Conservation (phyloP, 2,329 filamentous ascomycete species). For the Coniochaeta pulveracea region DNA sequence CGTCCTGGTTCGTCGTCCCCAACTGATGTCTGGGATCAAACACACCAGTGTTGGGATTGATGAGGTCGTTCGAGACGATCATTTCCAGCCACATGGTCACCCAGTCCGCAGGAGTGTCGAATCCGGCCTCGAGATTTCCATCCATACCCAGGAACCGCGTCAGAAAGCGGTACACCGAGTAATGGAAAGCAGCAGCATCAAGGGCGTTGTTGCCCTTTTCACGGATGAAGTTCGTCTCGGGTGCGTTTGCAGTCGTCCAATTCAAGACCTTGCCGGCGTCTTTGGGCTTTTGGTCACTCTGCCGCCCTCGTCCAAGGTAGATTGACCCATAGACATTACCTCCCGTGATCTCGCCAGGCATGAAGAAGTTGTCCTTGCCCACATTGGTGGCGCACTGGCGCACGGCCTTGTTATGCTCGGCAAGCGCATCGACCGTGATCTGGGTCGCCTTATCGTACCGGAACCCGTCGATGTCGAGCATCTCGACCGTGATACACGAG, state of each 20-base stretch:
- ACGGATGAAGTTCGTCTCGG: slow-evolving; percentile 37
- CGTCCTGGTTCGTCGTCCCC: slow-evolving; percentile 52
- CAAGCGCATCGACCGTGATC: slow-evolving; percentile 49
- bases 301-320: slow-evolving; percentile 50
- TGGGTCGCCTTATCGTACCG: slow-evolving; percentile 58
- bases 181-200: slow-evolving; percentile 51
- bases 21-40: slow-evolving; percentile 54
- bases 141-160: slow-evolving; percentile 50
- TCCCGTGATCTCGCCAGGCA: slow-evolving; percentile 52
- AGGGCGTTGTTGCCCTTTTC: slow-evolving; percentile 38
- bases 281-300: slow-evolving; percentile 37
- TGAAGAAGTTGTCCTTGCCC: slow-evolving; percentile 52
- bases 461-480: slow-evolving; percentile 56
- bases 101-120: slow-evolving; percentile 42
- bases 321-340: slow-evolving; percentile 49
- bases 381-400: slow-evolving; percentile 43
- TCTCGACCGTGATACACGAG: slow-evolving; percentile 50
- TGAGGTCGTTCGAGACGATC: slow-evolving; percentile 33
- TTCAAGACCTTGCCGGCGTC: slow-evolving; percentile 35
- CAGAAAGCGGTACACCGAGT: slow-evolving; percentile 51
- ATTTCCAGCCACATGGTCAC: slow-evolving; percentile 39
- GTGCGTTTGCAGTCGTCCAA: slow-evolving; percentile 27
- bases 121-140: slow-evolving; percentile 40
- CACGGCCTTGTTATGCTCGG: slow-evolving; percentile 43
- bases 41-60: slow-evolving; percentile 12